Evolutionary conservation across 176 grass and related monocot species (phyloP), one percentile per base, ranked within the genome.

Genomic region (Neostapfia colusana): DNA sequence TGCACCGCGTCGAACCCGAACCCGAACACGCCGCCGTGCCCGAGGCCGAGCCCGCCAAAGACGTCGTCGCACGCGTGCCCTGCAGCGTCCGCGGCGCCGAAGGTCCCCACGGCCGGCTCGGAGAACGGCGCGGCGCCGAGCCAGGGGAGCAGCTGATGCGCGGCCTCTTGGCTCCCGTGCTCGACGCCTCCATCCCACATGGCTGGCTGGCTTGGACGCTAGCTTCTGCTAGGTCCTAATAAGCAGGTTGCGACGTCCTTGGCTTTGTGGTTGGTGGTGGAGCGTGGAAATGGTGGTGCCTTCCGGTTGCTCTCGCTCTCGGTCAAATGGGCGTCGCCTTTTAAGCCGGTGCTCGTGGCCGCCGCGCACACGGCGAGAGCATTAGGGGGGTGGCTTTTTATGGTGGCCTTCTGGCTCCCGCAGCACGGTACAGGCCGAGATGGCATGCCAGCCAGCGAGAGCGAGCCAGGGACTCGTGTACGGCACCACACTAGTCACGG

Each of bases 161-260:
- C 72, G 75, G 24, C 60, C 48, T 89, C 90, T 55, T 93, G 84
- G 83, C 74, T 81, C 36, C 81, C 83, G 87, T 92, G 90, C 41
- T 65, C 75, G n/a, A 92, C 63, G 86, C 56, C 87, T 57, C 85
- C 88, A 51, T 76, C 81, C 91, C 91, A 93, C 91, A 93, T 93
- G 56, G 24, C 51, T 13, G 8, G 23, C 3, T 12, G 48, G 5
- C 18, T 54, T n/a, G 18, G 50, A 7, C 17, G 50, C 18, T 18
- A 42, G 21, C 45, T 71, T 34, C 26, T 10, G 8, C n/a, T 65
- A 25, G 54, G 54, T 24, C 10, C 54, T 25, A 25, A 34, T 24
- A 34, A 1, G n/a, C n/a, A n/a, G n/a, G 8, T 17, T 21, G 26
- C n/a, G n/a, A n/a, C n/a, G n/a, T n/a, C n/a, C n/a, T 38, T 41